These are phyloP conservation scores for Arabis hirsuta DNA, from an alignment of 345 rosid genomes.

Conservation along the genomic window DNA sequence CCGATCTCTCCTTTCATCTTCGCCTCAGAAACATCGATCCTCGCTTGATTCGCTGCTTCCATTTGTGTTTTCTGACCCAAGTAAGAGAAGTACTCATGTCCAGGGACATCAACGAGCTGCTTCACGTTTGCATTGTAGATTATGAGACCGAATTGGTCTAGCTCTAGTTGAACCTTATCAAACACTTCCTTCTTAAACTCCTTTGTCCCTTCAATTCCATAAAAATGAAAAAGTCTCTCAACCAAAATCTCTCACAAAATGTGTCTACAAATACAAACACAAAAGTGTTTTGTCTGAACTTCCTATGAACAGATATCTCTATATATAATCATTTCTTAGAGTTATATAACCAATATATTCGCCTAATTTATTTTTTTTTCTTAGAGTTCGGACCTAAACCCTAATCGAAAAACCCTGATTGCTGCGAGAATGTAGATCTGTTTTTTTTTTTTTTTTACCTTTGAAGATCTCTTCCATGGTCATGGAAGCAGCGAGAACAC, in stretches of 20 bases:
- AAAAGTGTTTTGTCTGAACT: background rate
- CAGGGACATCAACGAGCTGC: conserved; percentile 84
- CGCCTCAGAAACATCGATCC: conserved; percentile 75
- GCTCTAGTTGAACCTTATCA: conserved; percentile 75
- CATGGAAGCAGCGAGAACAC: conserved; percentile 90
- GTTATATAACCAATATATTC: too few relatives aligned
- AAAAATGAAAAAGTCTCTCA: background rate
- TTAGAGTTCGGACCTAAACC: too few relatives aligned
- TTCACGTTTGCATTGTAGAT: conserved; percentile 84
- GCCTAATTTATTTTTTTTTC: too few relatives aligned
- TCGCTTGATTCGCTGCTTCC: conserved; percentile 89
- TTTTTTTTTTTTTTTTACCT: conserved; percentile 38
- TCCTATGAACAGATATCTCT: background rate
- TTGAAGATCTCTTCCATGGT: conserved; percentile 82
- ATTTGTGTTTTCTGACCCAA: conserved; percentile 87
- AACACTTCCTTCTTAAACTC: conserved; percentile 79
- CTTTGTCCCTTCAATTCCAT: conserved; percentile 48
- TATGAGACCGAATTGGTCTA: conserved; percentile 71
- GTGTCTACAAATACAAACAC: background rate
- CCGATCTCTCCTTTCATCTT: conserved; percentile 87
- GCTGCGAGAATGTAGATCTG: too few relatives aligned
- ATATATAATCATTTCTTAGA: background rate
- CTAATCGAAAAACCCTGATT: too few relatives aligned
- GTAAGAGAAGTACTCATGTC: conserved; percentile 84
- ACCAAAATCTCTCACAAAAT: background rate